phyloP scores from a whole-genome alignment of 2,329 filamentous ascomycete genomes.

The Verticillium isaacii region DNA sequence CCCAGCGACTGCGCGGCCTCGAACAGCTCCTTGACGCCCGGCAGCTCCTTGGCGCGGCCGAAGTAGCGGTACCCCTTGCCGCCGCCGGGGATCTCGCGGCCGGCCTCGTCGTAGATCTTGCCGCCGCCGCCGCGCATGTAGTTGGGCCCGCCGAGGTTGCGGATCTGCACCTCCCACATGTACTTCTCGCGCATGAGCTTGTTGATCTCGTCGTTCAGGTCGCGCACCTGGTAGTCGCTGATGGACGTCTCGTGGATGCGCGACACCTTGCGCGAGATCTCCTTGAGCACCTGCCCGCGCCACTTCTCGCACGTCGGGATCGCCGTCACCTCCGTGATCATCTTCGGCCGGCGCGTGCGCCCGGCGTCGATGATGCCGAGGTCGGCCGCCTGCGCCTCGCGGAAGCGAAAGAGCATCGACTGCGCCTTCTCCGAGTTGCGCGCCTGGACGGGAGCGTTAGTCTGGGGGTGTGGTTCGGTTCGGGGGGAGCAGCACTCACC shows the following conservation, averaged over 20 bases:
- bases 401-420: slow-evolving; percentile 99
- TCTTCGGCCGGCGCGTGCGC: slow-evolving; percentile 82
- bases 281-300: slow-evolving; percentile 95
- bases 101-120: slow-evolving; percentile 69
- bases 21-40: slow-evolving; percentile 94
- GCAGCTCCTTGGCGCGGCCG: slow-evolving; percentile 81
- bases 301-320: slow-evolving; percentile 94
- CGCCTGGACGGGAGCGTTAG: slow-evolving; percentile 51
- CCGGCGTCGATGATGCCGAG: slow-evolving; percentile 93
- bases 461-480: background rate
- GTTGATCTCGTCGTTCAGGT: slow-evolving; percentile 99
- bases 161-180: slow-evolving; percentile 97
- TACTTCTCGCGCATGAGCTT: slow-evolving; percentile 98
- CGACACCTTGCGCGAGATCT: slow-evolving; percentile 94
- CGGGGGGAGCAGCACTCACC: background rate
- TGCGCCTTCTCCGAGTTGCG: slow-evolving; percentile 98
- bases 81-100: slow-evolving; percentile 65
- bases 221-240: slow-evolving; percentile 95
- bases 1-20: slow-evolving; percentile 60
- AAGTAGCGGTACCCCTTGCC: slow-evolving; percentile 95
- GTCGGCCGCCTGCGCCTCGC: slow-evolving; percentile 92
- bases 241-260: slow-evolving; percentile 88
- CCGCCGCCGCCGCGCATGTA: slow-evolving; percentile 76
- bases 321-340: slow-evolving; percentile 79
- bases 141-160: slow-evolving; percentile 93